A percentile compares a stretch with the other conserved stretches of the same genome.
Conservation (phyloP, 192 early-diverging fungal species). For the Coemansia reversa region DNA sequence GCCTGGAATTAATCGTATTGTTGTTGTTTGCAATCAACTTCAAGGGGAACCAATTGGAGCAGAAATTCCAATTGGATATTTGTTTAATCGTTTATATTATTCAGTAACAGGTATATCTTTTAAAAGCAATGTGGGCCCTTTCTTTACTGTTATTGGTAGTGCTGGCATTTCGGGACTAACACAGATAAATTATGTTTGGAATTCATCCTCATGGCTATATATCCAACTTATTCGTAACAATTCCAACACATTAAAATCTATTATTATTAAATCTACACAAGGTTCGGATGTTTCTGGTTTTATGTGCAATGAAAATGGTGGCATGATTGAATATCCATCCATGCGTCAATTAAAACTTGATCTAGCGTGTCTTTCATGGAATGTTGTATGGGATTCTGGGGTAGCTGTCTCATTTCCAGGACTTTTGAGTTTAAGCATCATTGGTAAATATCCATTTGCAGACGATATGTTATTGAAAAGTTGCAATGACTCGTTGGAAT, state of each 20-base stretch:
- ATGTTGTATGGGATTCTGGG: neutral
- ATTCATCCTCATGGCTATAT: neutral
- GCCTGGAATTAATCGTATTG: neutral
- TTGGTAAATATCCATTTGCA: conserved; percentile 3
- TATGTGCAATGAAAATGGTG: neutral
- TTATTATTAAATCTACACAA: neutral
- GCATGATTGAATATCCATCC: neutral
- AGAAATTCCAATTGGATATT: neutral
- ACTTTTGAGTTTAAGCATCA: neutral
- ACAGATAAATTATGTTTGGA: conserved; percentile 3
- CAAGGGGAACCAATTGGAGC: neutral
- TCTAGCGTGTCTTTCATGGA: neutral
- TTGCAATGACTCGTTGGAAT: neutral
- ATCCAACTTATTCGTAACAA: conserved; percentile 1
- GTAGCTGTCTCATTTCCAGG: neutral
- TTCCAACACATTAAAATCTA: neutral
- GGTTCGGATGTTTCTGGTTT: neutral
- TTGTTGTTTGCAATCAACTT: neutral
- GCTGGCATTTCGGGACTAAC: neutral
- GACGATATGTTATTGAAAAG: conserved; percentile 2
- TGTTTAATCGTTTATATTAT: neutral
- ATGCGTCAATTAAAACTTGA: conserved; percentile 3
- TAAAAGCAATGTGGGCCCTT: neutral
- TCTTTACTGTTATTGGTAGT: neutral
- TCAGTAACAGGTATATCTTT: neutral